Conservation (phyloP, 2,329 filamentous ascomycete species). For the Gnomoniopsis sp. region DNA sequence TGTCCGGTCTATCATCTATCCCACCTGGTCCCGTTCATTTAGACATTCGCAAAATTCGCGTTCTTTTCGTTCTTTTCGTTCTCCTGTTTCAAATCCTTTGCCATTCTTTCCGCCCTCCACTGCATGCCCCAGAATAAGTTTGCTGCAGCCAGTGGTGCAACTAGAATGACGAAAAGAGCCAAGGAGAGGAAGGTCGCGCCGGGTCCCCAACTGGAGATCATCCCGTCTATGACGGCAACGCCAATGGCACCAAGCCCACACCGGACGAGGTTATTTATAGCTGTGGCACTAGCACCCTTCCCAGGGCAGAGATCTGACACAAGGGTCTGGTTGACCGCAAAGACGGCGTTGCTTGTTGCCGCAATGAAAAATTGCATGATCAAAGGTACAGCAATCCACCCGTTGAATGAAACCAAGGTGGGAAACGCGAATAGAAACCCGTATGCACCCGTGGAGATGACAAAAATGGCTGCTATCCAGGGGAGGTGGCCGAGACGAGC, state of each 20-base stretch:
- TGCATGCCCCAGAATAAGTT: neutral
- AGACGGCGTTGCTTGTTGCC: slow-evolving; percentile 33
- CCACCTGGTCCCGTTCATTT: neutral
- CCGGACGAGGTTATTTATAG: slow-evolving; percentile 32
- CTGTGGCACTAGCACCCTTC: slow-evolving; percentile 28
- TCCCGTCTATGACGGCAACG: slow-evolving; percentile 21
- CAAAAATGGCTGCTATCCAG: slow-evolving; percentile 35
- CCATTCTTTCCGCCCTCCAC: neutral
- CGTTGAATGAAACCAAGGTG: slow-evolving; percentile 10
- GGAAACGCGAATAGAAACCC: slow-evolving; percentile 25
- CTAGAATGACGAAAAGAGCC: slow-evolving; percentile 1
- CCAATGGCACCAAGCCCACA: slow-evolving; percentile 28
- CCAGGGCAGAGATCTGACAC: slow-evolving; percentile 31
- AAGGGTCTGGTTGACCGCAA: slow-evolving; percentile 32
- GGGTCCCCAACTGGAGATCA: slow-evolving; percentile 15
- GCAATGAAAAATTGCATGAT: slow-evolving; percentile 33
- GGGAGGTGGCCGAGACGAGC: slow-evolving; percentile 36
- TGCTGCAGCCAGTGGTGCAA: neutral
- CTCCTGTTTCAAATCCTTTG: neutral
- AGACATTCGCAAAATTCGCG: neutral
- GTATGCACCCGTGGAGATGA: slow-evolving; percentile 31
- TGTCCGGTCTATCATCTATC: too few relatives aligned
- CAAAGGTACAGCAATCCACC: slow-evolving; percentile 27
- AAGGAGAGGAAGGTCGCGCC: slow-evolving; percentile 16
- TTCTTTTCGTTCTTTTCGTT: neutral